A percentile compares a stretch with the other conserved stretches of the same genome.
These are phyloP conservation scores for Leishmania lainsoni DNA, from an alignment of 208 protist genomes.

Conservation along the genomic window DNA sequence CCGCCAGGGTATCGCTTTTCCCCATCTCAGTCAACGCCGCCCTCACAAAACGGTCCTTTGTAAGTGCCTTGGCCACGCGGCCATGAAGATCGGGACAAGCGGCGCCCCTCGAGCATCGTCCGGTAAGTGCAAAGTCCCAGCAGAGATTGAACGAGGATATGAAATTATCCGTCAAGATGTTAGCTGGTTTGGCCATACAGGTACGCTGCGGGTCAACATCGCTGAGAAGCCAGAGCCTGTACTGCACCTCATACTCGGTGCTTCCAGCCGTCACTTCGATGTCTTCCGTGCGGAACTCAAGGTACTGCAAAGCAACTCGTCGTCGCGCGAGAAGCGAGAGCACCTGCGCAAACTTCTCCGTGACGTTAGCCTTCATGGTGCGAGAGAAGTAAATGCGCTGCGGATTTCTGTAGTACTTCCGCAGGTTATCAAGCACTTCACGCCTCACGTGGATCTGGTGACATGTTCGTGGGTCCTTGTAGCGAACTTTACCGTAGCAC, in stretches of 20 bases:
- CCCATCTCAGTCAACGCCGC: slow-evolving; percentile 46
- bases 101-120: slow-evolving; percentile 39
- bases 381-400: slow-evolving; percentile 59
- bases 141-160: slow-evolving; percentile 54
- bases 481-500: slow-evolving; percentile 49
- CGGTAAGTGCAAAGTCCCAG: slow-evolving; percentile 56
- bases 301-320: slow-evolving; percentile 49
- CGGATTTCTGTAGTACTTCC: slow-evolving; percentile 42
- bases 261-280: slow-evolving; percentile 50
- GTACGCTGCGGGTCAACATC: slow-evolving; percentile 21
- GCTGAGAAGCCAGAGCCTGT: slow-evolving; percentile 52
- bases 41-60: slow-evolving; percentile 51
- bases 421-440: slow-evolving; percentile 38
- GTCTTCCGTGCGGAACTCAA: slow-evolving; percentile 57
- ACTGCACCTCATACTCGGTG: slow-evolving; percentile 55
- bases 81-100: slow-evolving; percentile 50
- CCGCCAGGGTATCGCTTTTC: slow-evolving; percentile 31
- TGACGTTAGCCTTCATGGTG: slow-evolving; percentile 65
- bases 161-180: slow-evolving; percentile 46
- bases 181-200: background rate
- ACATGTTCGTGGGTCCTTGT: slow-evolving; percentile 52
- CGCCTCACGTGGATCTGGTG: slow-evolving; percentile 62
- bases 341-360: slow-evolving; percentile 44
- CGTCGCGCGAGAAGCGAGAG: slow-evolving; percentile 48
- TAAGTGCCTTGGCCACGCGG: slow-evolving; percentile 46